phyloP scores from a whole-genome alignment of 805 yeast genomes.

The Saccharomycopsis synnaedendra region DNA sequence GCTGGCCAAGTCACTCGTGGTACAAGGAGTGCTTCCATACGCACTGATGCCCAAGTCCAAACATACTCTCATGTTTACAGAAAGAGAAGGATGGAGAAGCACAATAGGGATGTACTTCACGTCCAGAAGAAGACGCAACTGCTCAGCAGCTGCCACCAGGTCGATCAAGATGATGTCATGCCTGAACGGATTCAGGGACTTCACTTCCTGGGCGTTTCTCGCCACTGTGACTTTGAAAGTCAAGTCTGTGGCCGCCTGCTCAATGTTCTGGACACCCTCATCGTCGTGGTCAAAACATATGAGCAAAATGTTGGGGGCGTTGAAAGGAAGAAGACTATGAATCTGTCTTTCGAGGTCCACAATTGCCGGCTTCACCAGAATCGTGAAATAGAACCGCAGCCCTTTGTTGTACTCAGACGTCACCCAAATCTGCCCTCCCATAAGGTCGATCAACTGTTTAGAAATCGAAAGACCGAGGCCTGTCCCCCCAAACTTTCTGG shows the following conservation, averaged over 20 bases:
- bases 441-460: constrained; percentile 72
- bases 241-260: constrained; percentile 36
- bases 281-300: constrained; percentile 52
- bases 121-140: constrained; percentile 57
- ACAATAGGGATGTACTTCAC: constrained; percentile 82
- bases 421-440: constrained; percentile 95
- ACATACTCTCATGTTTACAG: constrained; percentile 71
- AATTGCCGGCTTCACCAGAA: constrained; percentile 63
- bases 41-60: constrained; percentile 80
- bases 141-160: constrained; percentile 61
- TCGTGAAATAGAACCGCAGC: constrained; percentile 72
- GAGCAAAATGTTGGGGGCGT: constrained; percentile 57
- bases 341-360: constrained; percentile 51
- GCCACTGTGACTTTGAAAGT: constrained; percentile 55
- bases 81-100: constrained; percentile 61
- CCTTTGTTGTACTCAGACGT: constrained; percentile 72
- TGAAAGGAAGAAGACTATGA: constrained; percentile 62
- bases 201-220: constrained; percentile 43
- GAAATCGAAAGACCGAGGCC: constrained; percentile 85
- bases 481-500: constrained; percentile 88
- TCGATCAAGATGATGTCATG: constrained; percentile 80
- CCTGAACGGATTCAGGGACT: constrained; percentile 38
- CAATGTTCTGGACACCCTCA: constrained; percentile 29
- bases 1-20: constrained; percentile 70
- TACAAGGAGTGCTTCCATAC: constrained; percentile 82